Conservation (phyloP, 495 filamentous ascomycete species). For the Xanthoparmelia taractica region DNA sequence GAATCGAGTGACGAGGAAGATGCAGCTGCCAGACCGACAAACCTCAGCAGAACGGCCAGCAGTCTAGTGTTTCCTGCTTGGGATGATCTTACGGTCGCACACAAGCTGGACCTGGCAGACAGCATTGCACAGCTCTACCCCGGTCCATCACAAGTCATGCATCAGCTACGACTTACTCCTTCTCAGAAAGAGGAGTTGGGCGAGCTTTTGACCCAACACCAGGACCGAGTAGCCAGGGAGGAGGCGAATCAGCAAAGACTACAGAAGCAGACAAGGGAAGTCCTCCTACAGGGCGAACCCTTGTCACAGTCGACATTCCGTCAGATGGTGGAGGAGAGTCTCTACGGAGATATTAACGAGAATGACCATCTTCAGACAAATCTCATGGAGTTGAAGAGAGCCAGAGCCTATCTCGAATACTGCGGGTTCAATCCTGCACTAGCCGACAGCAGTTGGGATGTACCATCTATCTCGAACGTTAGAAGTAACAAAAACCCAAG, state of each 20-base stretch:
- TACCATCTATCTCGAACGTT: neutral
- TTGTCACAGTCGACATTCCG: slow-evolving; percentile 3
- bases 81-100: slow-evolving; percentile 30
- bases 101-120: slow-evolving; percentile 31
- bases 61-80: slow-evolving; percentile 25
- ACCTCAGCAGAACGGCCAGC: slow-evolving; percentile 6
- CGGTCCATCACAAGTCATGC: slow-evolving; percentile 1
- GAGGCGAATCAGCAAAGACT: neutral
- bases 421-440: slow-evolving; percentile 9
- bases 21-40: slow-evolving; percentile 1
- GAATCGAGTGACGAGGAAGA: slow-evolving; percentile 25
- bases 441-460: neutral
- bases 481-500: neutral
- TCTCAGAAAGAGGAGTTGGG: slow-evolving; percentile 23
- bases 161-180: slow-evolving; percentile 27
- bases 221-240: slow-evolving; percentile 21
- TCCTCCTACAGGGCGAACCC: slow-evolving; percentile 2
- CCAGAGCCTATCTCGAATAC: slow-evolving; percentile 10
- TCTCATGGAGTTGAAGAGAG: neutral
- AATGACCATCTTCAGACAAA: neutral
- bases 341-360: neutral
- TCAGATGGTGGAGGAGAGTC: slow-evolving; percentile 4
- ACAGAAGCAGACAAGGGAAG: neutral
- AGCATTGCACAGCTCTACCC: slow-evolving; percentile 33
- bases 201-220: slow-evolving; percentile 21